phyloP scores from a whole-genome alignment of 495 filamentous ascomycete genomes.

The Terfezia boudieri region DNA sequence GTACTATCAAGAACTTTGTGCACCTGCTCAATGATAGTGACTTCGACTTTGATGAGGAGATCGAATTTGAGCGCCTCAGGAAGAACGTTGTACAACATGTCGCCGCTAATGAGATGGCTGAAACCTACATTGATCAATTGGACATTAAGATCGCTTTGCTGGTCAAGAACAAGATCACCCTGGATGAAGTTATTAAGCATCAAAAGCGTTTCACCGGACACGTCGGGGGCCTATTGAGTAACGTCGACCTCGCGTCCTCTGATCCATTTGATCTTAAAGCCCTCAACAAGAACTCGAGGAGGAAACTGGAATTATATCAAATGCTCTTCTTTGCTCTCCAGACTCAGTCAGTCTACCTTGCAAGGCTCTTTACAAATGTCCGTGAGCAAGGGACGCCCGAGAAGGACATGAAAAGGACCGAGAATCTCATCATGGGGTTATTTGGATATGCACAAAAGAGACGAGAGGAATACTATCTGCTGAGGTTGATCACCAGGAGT shows the following conservation, averaged over 20 bases:
- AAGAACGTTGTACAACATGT: slow-evolving; percentile 95
- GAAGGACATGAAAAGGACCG: slow-evolving; percentile 76
- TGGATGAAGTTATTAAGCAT: slow-evolving; percentile 93
- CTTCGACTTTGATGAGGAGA: slow-evolving; percentile 96
- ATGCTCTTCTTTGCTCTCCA: slow-evolving; percentile 95
- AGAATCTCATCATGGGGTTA: slow-evolving; percentile 85
- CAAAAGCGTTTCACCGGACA: slow-evolving; percentile 92
- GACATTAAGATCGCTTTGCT: slow-evolving; percentile 97
- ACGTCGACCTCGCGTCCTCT: slow-evolving; percentile 63
- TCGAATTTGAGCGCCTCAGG: slow-evolving; percentile 79
- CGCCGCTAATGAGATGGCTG: slow-evolving; percentile 84
- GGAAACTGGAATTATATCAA: slow-evolving; percentile 90
- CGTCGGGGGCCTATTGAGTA: slow-evolving; percentile 63
- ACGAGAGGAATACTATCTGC: slow-evolving; percentile 86
- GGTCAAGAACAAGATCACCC: slow-evolving; percentile 97
- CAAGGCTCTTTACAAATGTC: slow-evolving; percentile 61
- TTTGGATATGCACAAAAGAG: slow-evolving; percentile 96
- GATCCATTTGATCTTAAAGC: slow-evolving; percentile 95
- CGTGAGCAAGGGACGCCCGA: slow-evolving; percentile 71
- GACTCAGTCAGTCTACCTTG: slow-evolving; percentile 87
- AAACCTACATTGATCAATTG: slow-evolving; percentile 92
- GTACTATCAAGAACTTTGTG: slow-evolving; percentile 91
- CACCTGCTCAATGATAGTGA: slow-evolving; percentile 95
- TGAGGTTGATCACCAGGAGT: slow-evolving; percentile 67
- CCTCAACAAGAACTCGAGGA: slow-evolving; percentile 82